Percentiles rank a stretch among this genome's conserved stretches.
These are phyloP conservation scores for Auxenochlorella protothecoides DNA, from an alignment of 139 green algal species.

Conservation along the genomic window DNA sequence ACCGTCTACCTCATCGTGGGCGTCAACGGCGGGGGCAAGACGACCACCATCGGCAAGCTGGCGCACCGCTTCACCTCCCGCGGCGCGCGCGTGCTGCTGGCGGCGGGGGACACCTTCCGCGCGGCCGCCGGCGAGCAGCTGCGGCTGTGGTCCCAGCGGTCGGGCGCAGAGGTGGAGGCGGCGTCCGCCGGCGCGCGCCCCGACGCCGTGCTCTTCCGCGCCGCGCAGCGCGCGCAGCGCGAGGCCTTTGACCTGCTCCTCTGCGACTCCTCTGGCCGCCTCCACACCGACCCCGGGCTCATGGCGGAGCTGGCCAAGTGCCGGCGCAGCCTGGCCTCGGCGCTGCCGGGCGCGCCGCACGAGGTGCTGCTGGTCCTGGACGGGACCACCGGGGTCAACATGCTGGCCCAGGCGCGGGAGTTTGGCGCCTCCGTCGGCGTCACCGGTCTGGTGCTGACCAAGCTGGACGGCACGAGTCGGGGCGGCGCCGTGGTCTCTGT, in stretches of 20 bases:
- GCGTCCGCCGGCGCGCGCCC: slow-evolving; percentile 16
- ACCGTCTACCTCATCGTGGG: slow-evolving; percentile 77
- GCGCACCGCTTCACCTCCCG: slow-evolving; percentile 51
- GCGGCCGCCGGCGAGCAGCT: slow-evolving; percentile 93
- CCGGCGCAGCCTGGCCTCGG: slow-evolving; percentile 46
- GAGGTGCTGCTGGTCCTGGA: slow-evolving; percentile 95
- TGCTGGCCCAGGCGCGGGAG: slow-evolving; percentile 84
- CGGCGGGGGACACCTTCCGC: slow-evolving; percentile 92
- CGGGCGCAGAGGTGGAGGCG: slow-evolving; percentile 26
- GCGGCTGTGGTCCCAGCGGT: slow-evolving; percentile 68
- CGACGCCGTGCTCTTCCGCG: slow-evolving; percentile 30
- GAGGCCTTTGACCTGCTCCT: slow-evolving; percentile 65
- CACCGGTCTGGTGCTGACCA: slow-evolving; percentile 91
- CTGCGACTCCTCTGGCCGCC: slow-evolving; percentile 81
- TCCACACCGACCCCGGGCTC: slow-evolving; percentile 91
- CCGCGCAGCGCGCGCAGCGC: slow-evolving; percentile 25
- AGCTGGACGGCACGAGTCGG: slow-evolving; percentile 89
- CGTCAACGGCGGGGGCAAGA: slow-evolving; percentile 97
- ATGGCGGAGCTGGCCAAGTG: slow-evolving; percentile 79
- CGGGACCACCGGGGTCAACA: slow-evolving; percentile 96
- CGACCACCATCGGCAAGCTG: slow-evolving; percentile 92
- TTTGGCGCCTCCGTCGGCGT: slow-evolving; percentile 81
- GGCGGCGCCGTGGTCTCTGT: slow-evolving; percentile 78
- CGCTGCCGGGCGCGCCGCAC: slow-evolving; percentile 42
- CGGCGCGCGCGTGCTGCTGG: slow-evolving; percentile 65